Evolutionary conservation across 371 early-diverging fungal species (phyloP).

Genomic region (Entomophthora muscae): DNA sequence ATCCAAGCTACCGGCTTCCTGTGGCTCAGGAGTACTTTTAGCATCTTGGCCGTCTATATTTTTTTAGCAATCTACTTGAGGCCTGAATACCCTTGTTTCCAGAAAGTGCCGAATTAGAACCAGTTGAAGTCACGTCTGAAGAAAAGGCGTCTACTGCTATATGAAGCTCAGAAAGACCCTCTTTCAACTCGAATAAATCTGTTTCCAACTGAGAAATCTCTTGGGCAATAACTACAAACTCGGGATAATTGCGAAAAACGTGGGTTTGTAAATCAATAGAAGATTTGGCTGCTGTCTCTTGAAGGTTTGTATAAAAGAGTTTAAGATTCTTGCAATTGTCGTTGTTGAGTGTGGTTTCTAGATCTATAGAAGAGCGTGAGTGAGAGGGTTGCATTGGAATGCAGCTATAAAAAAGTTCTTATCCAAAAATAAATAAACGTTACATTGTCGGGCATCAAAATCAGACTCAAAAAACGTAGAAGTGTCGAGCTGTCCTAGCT

Average conservation of each 20-base stretch:
- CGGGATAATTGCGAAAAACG: constrained; percentile 3
- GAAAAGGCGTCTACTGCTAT: neutral
- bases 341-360: neutral
- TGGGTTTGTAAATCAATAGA: constrained; percentile 2
- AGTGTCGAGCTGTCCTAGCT: neutral
- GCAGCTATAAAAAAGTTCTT: no score
- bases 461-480: neutral
- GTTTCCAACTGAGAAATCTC: constrained; percentile 7
- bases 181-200: constrained; percentile 5
- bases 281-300: neutral
- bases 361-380: constrained; percentile 4
- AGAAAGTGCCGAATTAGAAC: neutral
- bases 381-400: no score
- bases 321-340: neutral
- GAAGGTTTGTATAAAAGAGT: neutral
- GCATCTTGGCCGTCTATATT: neutral
- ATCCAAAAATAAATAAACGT: constrained; percentile 1
- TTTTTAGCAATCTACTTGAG: neutral
- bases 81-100: neutral
- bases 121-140: neutral
- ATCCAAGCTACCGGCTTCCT: neutral
- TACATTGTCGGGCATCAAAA: constrained; percentile 3
- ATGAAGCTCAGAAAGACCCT: constrained; percentile 1
- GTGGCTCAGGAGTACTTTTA: neutral
- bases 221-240: constrained; percentile 8